Conservation (phyloP, 257 asterid genomes). For the Schizonepeta tenuifolia region DNA sequence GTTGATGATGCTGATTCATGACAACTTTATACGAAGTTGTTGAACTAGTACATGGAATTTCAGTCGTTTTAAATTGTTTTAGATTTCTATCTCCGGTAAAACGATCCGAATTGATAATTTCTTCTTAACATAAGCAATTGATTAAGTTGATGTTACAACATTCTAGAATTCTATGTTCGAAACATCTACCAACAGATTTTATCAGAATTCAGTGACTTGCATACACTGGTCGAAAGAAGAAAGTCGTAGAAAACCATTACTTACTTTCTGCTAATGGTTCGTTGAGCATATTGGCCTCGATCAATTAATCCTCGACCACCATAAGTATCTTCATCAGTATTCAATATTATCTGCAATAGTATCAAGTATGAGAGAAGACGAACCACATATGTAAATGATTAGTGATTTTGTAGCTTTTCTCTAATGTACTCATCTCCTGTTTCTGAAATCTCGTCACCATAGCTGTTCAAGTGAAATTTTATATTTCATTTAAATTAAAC, state of each 20-base stretch:
- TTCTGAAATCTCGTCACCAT: too few species aligned
- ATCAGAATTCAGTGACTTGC: neutral
- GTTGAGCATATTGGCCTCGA: conserved; percentile 58
- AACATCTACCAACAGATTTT: neutral
- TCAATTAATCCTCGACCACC: conserved; percentile 79
- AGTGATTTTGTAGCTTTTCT: too few species aligned
- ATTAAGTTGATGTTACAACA: neutral
- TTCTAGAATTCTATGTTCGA: neutral
- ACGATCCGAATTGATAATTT: too few species aligned
- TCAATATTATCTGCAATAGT: conserved; percentile 60
- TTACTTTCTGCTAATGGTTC: conserved; percentile 76
- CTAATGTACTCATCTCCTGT: too few species aligned
- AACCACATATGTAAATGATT: neutral
- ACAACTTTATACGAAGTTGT: neutral
- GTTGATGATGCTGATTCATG: neutral
- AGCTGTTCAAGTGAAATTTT: too few species aligned
- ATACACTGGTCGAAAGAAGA: conserved; percentile 10
- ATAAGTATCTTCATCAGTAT: conserved; percentile 80
- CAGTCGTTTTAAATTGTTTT: too few species aligned
- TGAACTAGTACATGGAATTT: too few species aligned
- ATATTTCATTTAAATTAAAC: too few species aligned
- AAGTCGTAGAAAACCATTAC: neutral
- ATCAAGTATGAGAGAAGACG: conserved; percentile 17
- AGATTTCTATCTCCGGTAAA: too few species aligned
- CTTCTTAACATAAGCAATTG: too few species aligned